phyloP scores from a whole-genome alignment of 176 grass and related monocot species.

The Sorghum bicolor region DNA sequence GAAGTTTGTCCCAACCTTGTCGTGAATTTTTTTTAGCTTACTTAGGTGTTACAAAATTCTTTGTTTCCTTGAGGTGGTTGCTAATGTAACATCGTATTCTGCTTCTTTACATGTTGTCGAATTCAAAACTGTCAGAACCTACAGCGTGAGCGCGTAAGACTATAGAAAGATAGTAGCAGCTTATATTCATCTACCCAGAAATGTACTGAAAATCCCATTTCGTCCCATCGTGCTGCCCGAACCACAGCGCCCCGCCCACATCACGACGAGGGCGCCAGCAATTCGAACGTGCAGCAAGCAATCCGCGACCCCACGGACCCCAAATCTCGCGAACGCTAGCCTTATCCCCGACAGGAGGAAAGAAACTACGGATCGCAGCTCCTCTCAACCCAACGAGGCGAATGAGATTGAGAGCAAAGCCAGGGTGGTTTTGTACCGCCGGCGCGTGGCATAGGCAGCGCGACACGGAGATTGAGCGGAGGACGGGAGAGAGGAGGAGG shows the following conservation, averaged over 20 bases:
- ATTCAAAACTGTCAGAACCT: background rate
- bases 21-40: background rate
- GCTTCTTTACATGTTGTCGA: background rate
- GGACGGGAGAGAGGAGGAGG: background rate
- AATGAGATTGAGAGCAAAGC: background rate
- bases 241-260: background rate
- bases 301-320: background rate
- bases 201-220: background rate
- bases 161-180: background rate
- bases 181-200: background rate
- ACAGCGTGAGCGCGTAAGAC: background rate
- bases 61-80: background rate
- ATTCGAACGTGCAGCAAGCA: background rate
- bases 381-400: background rate
- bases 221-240: background rate
- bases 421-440: too few species aligned
- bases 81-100: background rate
- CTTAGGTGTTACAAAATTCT: background rate
- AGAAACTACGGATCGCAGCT: constrained; percentile 1
- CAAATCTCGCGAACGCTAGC: background rate
- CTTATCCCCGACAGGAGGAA: background rate
- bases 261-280: background rate
- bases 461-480: background rate
- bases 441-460: background rate
- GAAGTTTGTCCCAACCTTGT: background rate